Evolutionary conservation across 768 basidiomycete genomes (phyloP).

Genomic region (Suillus tomentosus): DNA sequence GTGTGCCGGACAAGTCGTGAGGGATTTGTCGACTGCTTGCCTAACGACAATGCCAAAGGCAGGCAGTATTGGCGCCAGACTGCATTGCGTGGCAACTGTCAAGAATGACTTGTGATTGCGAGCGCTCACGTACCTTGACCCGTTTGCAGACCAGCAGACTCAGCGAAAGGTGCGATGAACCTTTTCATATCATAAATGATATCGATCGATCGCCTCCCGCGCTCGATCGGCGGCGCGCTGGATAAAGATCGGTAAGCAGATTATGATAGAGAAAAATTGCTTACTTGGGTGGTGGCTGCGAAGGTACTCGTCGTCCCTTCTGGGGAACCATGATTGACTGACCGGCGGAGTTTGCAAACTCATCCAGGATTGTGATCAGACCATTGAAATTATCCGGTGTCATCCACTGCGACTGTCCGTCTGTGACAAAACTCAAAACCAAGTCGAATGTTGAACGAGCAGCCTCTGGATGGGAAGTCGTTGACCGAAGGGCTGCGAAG

Average conservation of each 20-base stretch:
- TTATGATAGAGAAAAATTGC: slow-evolving; percentile 17
- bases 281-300: slow-evolving; percentile 54
- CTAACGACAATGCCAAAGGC: slow-evolving; percentile 71
- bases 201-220: slow-evolving; percentile 84
- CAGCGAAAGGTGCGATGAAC: slow-evolving; percentile 60
- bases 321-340: slow-evolving; percentile 58
- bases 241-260: not conserved
- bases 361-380: slow-evolving; percentile 79
- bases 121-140: slow-evolving; percentile 26
- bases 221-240: slow-evolving; percentile 76
- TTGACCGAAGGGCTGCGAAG: slow-evolving; percentile 84
- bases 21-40: slow-evolving; percentile 80
- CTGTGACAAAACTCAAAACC: slow-evolving; percentile 62
- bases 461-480: slow-evolving; percentile 84
- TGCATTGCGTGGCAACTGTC: slow-evolving; percentile 31
- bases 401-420: slow-evolving; percentile 61
- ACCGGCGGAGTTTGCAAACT: slow-evolving; percentile 82
- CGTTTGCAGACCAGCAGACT: slow-evolving; percentile 43
- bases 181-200: slow-evolving; percentile 73
- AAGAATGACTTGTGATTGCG: not conserved
- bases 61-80: slow-evolving; percentile 81
- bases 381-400: slow-evolving; percentile 80
- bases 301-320: slow-evolving; percentile 51
- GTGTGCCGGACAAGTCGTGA: slow-evolving; percentile 82
- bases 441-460: slow-evolving; percentile 83